These are phyloP conservation scores for Cardiospermum halicacabum DNA, from an alignment of 345 rosid species.

Conservation along the genomic window DNA sequence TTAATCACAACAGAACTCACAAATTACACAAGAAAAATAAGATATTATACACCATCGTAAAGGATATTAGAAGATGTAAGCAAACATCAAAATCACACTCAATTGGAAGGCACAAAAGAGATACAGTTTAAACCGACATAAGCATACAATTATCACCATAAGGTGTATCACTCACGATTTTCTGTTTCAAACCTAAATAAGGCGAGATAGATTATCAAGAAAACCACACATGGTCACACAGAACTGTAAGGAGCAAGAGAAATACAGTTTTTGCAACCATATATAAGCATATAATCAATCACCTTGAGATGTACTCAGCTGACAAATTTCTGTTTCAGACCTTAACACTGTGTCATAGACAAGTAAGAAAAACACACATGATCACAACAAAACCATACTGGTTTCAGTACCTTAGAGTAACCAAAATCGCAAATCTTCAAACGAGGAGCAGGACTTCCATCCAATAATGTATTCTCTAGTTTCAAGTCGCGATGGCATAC, in stretches of 20 bases:
- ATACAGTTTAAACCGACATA: background rate
- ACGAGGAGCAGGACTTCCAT: slow-evolving; percentile 95
- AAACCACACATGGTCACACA: background rate
- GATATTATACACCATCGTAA: background rate
- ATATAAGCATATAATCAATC: background rate
- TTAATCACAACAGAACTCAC: slow-evolving; percentile 11
- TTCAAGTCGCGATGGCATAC: slow-evolving; percentile 96
- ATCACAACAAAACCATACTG: slow-evolving; percentile 5
- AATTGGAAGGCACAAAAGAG: background rate
- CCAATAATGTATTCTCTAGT: slow-evolving; percentile 89
- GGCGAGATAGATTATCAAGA: background rate
- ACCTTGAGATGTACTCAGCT: background rate
- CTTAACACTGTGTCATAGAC: background rate
- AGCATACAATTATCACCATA: background rate
- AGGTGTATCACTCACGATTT: background rate
- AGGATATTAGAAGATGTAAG: background rate
- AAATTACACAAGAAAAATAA: background rate
- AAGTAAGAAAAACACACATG: background rate
- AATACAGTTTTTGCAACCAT: background rate
- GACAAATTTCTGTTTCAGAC: slow-evolving; percentile 6
- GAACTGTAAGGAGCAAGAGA: background rate
- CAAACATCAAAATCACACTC: background rate
- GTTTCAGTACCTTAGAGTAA: slow-evolving; percentile 77
- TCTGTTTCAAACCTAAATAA: slow-evolving; percentile 1
- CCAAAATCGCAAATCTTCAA: slow-evolving; percentile 99